Evolutionary conservation across 805 yeast species (phyloP).

Genomic region (Kregervanrija delftensis): DNA sequence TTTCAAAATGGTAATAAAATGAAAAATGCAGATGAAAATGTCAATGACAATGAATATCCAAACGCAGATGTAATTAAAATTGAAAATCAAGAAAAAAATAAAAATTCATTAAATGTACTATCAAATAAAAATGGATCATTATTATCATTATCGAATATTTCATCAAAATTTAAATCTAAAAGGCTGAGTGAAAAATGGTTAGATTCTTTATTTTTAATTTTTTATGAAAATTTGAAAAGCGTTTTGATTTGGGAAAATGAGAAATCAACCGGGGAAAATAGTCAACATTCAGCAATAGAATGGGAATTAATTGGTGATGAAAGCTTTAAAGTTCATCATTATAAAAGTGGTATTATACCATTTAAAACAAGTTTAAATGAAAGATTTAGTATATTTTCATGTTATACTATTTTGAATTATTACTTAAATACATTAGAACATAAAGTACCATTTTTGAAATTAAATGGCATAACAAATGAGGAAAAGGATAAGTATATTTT

Average conservation of each 20-base stretch:
- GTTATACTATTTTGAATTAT: constrained; percentile 42
- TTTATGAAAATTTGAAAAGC: constrained; percentile 67
- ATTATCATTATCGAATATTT: constrained; percentile 17
- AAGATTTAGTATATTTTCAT: constrained; percentile 57
- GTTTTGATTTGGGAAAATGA: constrained; percentile 55
- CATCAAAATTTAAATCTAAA: constrained; percentile 30
- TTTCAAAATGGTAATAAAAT: background rate
- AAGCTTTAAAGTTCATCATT: constrained; percentile 40
- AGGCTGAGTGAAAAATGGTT: constrained; percentile 70
- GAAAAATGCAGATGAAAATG: background rate
- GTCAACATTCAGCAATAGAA: constrained; percentile 55
- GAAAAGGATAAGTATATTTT: constrained; percentile 6
- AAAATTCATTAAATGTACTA: no score
- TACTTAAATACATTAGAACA: constrained; percentile 25
- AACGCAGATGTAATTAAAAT: background rate
- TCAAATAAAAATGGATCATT: constrained; percentile 12
- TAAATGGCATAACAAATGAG: constrained; percentile 4
- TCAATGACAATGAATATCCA: background rate
- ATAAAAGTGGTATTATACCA: constrained; percentile 43
- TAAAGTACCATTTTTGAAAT: constrained; percentile 4
- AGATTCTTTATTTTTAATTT: constrained; percentile 57
- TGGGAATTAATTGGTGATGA: constrained; percentile 69
- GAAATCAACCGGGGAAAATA: constrained; percentile 15
- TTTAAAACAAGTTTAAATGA: constrained; percentile 47
- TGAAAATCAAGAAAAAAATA: background rate